Evolutionary conservation across 495 filamentous ascomycete genomes (phyloP).

Genomic region (Penicillium egyptiacum): DNA sequence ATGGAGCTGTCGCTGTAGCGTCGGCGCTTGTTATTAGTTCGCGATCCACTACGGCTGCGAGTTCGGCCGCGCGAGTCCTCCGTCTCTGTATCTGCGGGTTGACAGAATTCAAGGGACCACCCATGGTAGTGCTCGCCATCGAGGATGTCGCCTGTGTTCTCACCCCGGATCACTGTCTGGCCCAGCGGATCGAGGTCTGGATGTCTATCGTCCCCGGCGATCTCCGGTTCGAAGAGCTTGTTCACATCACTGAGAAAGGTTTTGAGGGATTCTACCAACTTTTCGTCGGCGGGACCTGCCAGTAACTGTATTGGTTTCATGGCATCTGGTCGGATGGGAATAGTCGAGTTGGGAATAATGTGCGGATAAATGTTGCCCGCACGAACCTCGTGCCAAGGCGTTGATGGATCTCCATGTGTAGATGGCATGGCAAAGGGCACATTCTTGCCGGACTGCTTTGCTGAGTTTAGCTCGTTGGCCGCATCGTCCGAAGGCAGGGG

Average conservation of each 20-base stretch:
- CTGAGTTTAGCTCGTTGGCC: constrained; percentile 20
- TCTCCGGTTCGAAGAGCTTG: constrained; percentile 52
- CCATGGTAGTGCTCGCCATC: constrained; percentile 80
- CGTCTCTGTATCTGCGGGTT: constrained; percentile 61
- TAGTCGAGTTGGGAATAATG: constrained; percentile 71
- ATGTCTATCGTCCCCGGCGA: constrained; percentile 39
- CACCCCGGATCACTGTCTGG: constrained; percentile 61
- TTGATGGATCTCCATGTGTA: constrained; percentile 72
- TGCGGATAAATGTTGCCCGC: constrained; percentile 79
- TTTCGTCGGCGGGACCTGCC: constrained; percentile 68
- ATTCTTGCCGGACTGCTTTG: constrained; percentile 46
- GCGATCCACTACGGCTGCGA: constrained; percentile 37
- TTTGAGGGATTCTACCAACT: constrained; percentile 65
- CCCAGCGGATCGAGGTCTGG: constrained; percentile 72
- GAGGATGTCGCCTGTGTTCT: constrained; percentile 57
- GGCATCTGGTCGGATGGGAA: constrained; percentile 67
- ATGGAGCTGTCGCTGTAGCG: constrained; percentile 51
- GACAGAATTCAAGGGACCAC: constrained; percentile 79
- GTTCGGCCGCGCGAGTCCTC: constrained; percentile 26
- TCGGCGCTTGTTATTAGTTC: constrained; percentile 41
- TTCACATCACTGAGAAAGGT: constrained; percentile 67
- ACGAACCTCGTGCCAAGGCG: constrained; percentile 81
- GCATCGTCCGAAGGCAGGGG: constrained; percentile 26
- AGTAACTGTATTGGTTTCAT: constrained; percentile 74
- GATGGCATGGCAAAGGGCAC: constrained; percentile 70